These are phyloP conservation scores for Leccinum boreale DNA, from an alignment of 768 basidiomycete species.

Conservation along the genomic window DNA sequence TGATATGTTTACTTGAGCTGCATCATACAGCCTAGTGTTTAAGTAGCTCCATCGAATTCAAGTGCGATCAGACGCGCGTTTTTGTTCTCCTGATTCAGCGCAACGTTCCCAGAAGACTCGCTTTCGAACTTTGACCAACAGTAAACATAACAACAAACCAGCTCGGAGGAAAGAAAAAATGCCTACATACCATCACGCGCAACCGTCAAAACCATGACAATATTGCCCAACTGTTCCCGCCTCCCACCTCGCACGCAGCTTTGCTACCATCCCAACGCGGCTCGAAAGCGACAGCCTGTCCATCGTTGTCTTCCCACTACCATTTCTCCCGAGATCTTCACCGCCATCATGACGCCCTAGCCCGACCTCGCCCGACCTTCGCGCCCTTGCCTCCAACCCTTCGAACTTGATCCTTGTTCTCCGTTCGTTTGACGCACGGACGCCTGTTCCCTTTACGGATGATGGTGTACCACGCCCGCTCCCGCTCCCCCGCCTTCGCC, in stretches of 20 bases:
- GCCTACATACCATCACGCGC: not conserved
- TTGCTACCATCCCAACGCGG: slow-evolving; percentile 19
- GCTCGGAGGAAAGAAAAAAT: not conserved
- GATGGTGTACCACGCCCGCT: not conserved
- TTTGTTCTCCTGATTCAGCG: not conserved
- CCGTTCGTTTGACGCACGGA: slow-evolving; percentile 4
- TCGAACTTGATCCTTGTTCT: slow-evolving; percentile 8
- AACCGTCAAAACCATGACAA: not conserved
- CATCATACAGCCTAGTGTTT: too few relatives aligned
- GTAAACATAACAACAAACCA: not conserved
- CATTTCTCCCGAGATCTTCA: not conserved
- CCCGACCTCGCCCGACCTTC: not conserved
- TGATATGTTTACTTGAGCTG: not conserved
- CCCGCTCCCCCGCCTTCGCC: not conserved
- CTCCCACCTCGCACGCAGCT: slow-evolving; percentile 21
- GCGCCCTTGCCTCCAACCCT: not conserved
- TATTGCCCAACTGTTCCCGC: not conserved
- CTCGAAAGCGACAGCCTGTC: slow-evolving; percentile 1
- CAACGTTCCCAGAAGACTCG: too few relatives aligned
- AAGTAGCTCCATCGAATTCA: not conserved
- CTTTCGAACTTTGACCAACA: not conserved
- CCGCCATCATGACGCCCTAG: not conserved
- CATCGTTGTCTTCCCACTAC: not conserved
- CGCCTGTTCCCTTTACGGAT: not conserved
- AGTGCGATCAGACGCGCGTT: not conserved